Base-by-base conservation (phyloP, 352 stramenopile genomes). In the Globisporangium orthogonon region DNA sequence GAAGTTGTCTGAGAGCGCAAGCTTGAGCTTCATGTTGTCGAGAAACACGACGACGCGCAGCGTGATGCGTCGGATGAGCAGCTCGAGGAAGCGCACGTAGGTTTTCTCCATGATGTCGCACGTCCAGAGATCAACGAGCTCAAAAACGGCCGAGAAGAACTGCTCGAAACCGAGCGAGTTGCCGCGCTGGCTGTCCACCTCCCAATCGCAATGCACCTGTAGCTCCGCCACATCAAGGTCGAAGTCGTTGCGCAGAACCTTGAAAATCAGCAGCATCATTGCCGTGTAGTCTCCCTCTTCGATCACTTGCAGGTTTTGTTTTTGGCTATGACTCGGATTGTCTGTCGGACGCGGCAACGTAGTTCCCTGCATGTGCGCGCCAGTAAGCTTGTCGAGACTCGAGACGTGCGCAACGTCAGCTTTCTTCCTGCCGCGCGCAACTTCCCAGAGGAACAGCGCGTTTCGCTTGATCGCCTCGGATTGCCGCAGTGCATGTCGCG, bases 101-200 rank as follows among this genome's bases (percentile, higher is more conserved):
- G 79, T 90, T 15, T 28, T 28, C 53, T 92, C 78, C 41, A 85
- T 52, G 13, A 88, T 73, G 60, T 92, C 83, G 65, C 83, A 92
- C 1, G 83, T 92, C 83, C 83, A 92, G 9, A 92, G 58, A 44
- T 92, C 79, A 5, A 92, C 83, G 28, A 92, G 66, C 55, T 92
- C 83, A 45, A 92, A 92, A 1, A 92, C 35, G 0, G 83, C 77
- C 0, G 70, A 57, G 60, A 78, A 83, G 58, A 92, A 92, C 53
- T 86, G 72, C 7, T 89, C 76, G 33, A 79, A 81, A 14, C 37
- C 73, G 30, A 92, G 68, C 6, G 58, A 58, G n/a, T 71, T 56
- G 4, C 74, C 69, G 43, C 85, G 73, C 40, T 80, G 79, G 46
- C 78, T 89, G 67, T 92, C 79, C 13, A 90, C 76, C 47, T 81